Percentiles rank a stretch among this genome's conserved stretches.
Evolutionary conservation across 441 rosid genomes (phyloP).

Genomic region (Pelargonium australe): DNA sequence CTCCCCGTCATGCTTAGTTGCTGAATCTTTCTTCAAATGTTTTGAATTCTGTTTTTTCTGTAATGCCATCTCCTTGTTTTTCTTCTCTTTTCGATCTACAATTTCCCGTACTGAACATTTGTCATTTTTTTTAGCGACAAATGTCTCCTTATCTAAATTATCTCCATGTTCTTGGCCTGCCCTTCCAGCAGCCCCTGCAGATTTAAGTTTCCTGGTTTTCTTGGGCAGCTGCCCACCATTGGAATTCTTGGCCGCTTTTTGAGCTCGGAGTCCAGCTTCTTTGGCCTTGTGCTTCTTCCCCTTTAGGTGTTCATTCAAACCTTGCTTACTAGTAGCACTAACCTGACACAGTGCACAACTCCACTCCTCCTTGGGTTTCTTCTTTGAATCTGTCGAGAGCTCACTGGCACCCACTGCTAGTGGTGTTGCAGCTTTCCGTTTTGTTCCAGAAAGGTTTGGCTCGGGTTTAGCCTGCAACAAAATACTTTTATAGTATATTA

Average conservation of each 20-base stretch:
- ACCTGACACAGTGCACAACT: slow-evolving; percentile 45
- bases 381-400: slow-evolving; percentile 17
- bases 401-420: not conserved
- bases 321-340: slow-evolving; percentile 32
- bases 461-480: slow-evolving; percentile 48
- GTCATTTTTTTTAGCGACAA: not conserved
- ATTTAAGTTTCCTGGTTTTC: too few relatives aligned
- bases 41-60: not conserved
- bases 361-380: slow-evolving; percentile 35
- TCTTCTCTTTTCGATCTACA: slow-evolving; percentile 12
- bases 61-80: not conserved
- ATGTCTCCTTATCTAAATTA: not conserved
- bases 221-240: not conserved
- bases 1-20: not conserved
- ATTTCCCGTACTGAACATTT: slow-evolving; percentile 11
- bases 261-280: slow-evolving; percentile 29
- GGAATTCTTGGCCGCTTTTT: slow-evolving; percentile 19
- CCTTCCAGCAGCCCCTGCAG: too few relatives aligned
- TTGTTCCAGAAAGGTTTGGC: slow-evolving; percentile 30
- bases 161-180: not conserved
- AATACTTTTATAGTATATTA: slow-evolving; percentile 17
- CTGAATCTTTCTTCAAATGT: not conserved
- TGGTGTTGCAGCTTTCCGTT: slow-evolving; percentile 31
- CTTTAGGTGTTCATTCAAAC: slow-evolving; percentile 32
- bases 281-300: slow-evolving; percentile 40